Percentiles rank a stretch among this genome's conserved stretches.
phyloP scores from a whole-genome alignment of 495 filamentous ascomycete genomes.

The Terfezia boudieri region DNA sequence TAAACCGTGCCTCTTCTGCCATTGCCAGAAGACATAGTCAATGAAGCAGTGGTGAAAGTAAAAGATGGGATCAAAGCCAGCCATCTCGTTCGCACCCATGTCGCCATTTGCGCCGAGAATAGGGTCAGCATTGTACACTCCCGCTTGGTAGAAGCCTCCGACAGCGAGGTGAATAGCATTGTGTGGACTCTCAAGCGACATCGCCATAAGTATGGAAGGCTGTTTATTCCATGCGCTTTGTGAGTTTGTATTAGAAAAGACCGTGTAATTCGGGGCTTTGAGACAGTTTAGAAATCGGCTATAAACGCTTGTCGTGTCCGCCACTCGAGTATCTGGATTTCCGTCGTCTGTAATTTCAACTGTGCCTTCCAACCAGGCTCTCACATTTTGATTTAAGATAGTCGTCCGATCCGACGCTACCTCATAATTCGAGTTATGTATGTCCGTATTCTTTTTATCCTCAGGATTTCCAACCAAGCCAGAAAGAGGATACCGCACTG shows the following conservation, averaged over 20 bases:
- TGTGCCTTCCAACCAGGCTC: not conserved
- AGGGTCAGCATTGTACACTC: not conserved
- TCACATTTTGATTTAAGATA: not conserved
- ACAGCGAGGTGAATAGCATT: conserved; percentile 20
- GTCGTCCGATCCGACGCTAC: not conserved
- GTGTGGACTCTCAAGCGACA: conserved; percentile 18
- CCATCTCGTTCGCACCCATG: conserved; percentile 21
- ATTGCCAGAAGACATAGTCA: conserved; percentile 18
- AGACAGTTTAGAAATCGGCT: conserved; percentile 4
- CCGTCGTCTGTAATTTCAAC: not conserved
- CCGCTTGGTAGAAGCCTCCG: conserved; percentile 2
- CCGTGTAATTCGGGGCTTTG: conserved; percentile 17
- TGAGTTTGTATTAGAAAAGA: conserved; percentile 15
- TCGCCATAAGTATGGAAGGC: no score
- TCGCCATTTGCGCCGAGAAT: conserved; percentile 17
- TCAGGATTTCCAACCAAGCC: not conserved
- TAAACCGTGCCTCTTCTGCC: conserved; percentile 12
- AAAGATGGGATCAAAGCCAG: conserved; percentile 19
- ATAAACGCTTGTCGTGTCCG: not conserved
- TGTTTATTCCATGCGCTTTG: conserved; percentile 10
- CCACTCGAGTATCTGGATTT: not conserved
- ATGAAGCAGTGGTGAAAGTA: conserved; percentile 19
- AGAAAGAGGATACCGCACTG: not conserved
- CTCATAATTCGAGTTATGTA: not conserved
- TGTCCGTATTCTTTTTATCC: not conserved